These are phyloP conservation scores for Zelonia costaricensis DNA, from an alignment of 208 protist species.

Conservation along the genomic window DNA sequence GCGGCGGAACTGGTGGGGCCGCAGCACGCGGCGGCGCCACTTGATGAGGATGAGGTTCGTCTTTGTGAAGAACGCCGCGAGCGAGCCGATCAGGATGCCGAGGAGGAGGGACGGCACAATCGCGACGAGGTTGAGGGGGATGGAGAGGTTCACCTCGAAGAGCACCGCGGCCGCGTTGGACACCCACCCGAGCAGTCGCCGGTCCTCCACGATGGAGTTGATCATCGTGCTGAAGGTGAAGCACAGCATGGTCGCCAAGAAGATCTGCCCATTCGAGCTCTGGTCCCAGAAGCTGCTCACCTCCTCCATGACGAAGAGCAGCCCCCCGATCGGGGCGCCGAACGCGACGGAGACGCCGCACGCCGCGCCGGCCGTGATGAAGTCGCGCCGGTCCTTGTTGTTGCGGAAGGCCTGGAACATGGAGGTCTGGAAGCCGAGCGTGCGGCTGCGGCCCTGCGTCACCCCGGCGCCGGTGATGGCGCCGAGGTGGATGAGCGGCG, in stretches of 20 bases:
- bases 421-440: constrained; percentile 76
- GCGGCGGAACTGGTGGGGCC: constrained; percentile 50
- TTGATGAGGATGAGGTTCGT: constrained; percentile 82
- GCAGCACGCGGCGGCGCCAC: constrained; percentile 61
- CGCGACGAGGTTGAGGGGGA: constrained; percentile 81
- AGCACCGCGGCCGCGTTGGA: constrained; percentile 83
- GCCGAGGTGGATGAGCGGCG: constrained; percentile 96
- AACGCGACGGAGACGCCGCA: constrained; percentile 96
- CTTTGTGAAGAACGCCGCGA: constrained; percentile 91
- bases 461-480: constrained; percentile 94
- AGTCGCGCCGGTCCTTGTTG: constrained; percentile 93
- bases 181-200: constrained; percentile 75
- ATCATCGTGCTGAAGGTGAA: constrained; percentile 84
- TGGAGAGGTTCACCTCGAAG: constrained; percentile 88
- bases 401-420: constrained; percentile 87
- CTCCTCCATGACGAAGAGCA: constrained; percentile 97
- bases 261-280: constrained; percentile 92
- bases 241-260: constrained; percentile 92
- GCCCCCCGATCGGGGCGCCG: constrained; percentile 94
- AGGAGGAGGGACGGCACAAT: constrained; percentile 89
- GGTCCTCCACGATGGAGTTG: constrained; percentile 78
- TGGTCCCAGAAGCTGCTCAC: constrained; percentile 92
- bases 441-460: constrained; percentile 88
- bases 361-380: constrained; percentile 94
- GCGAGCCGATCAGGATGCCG: constrained; percentile 74